phyloP scores from a whole-genome alignment of 2,329 filamentous ascomycete genomes.

The Fusarium anguioides region DNA sequence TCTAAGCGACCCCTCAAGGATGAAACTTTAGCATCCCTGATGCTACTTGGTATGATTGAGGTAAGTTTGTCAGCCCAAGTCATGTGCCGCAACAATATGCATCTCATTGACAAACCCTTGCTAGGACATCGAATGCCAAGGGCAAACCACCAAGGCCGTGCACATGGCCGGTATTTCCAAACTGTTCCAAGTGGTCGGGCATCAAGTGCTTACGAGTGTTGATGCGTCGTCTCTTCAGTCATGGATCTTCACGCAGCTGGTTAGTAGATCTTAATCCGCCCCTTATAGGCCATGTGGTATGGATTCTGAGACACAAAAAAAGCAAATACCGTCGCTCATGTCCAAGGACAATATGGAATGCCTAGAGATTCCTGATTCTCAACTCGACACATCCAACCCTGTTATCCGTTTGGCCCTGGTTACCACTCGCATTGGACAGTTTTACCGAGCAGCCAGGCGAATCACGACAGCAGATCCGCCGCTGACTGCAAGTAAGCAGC shows the following conservation, averaged over 20 bases:
- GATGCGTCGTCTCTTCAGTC: not conserved
- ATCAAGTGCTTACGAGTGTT: conserved; percentile 12
- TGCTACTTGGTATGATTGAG: conserved; percentile 34
- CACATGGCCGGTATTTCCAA: conserved; percentile 32
- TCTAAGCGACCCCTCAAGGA: conserved; percentile 17
- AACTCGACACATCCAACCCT: conserved; percentile 5
- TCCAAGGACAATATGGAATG: conserved; percentile 20
- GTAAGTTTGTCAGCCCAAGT: not conserved
- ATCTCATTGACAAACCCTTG: not conserved
- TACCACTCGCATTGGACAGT: conserved; percentile 25
- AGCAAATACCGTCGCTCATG: conserved; percentile 28
- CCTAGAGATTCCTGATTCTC: conserved; percentile 12
- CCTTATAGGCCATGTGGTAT: not conserved
- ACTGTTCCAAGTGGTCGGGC: conserved; percentile 25
- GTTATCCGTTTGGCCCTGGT: conserved; percentile 20
- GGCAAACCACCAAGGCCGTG: conserved; percentile 23
- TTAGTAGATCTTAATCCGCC: conserved; percentile 11
- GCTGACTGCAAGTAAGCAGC: not conserved
- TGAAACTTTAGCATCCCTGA: conserved; percentile 26
- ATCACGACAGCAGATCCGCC: not conserved
- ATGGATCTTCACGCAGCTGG: conserved; percentile 32
- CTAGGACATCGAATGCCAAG: conserved; percentile 35
- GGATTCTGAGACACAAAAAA: conserved; percentile 1
- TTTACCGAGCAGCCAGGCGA: conserved; percentile 20
- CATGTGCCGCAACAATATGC: conserved; percentile 2